phyloP scores from a whole-genome alignment of 2,329 filamentous ascomycete species.

The Diplodia scrobiculata region DNA sequence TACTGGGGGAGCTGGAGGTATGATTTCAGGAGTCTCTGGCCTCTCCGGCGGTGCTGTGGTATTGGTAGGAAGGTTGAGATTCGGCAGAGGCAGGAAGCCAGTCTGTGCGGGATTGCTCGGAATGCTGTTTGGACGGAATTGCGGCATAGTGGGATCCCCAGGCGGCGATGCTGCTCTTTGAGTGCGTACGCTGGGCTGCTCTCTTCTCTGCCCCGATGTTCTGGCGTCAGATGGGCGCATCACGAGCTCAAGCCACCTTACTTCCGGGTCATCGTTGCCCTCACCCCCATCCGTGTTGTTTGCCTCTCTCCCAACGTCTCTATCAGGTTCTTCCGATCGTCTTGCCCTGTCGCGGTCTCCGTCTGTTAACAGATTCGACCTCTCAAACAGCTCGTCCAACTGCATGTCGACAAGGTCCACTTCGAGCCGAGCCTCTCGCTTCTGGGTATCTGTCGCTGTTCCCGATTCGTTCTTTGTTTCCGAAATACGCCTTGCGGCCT shows the following conservation, averaged over 20 bases:
- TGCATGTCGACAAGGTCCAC: constrained; percentile 24
- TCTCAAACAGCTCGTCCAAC: constrained; percentile 26
- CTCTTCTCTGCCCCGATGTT: neutral
- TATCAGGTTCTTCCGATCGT: constrained; percentile 6
- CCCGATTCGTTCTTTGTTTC: constrained; percentile 21
- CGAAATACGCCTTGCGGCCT: constrained; percentile 16
- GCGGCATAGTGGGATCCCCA: constrained; percentile 58
- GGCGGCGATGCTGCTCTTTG: neutral
- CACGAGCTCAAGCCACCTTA: neutral
- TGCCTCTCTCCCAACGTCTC: neutral
- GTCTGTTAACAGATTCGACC: constrained; percentile 6
- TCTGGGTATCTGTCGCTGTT: constrained; percentile 12
- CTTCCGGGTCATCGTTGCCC: neutral
- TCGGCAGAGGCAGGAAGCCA: constrained; percentile 3
- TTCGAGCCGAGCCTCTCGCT: constrained; percentile 20
- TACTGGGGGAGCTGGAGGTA: neutral
- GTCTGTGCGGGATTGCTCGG: neutral
- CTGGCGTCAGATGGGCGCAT: neutral
- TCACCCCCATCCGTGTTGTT: neutral
- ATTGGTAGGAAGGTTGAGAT: constrained; percentile 7
- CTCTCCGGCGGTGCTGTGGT: constrained; percentile 16
- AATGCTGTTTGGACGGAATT: constrained; percentile 63
- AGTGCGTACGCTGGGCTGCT: neutral
- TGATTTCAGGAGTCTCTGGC: neutral
- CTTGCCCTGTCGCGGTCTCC: neutral